These are phyloP conservation scores for Lindgomyces ingoldianus DNA, from an alignment of 495 filamentous ascomycete genomes.

Conservation along the genomic window DNA sequence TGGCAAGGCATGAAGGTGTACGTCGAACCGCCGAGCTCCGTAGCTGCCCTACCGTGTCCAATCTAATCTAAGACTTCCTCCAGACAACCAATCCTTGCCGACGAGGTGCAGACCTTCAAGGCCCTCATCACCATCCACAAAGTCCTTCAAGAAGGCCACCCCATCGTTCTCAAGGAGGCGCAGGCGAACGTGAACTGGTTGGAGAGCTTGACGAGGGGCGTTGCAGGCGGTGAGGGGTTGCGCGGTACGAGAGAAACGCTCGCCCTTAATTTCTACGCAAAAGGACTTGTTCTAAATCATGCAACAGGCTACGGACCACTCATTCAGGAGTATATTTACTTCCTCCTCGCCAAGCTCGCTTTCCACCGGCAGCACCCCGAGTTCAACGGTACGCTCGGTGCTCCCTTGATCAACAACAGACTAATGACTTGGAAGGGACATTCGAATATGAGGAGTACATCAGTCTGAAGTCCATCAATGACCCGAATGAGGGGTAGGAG, in stretches of 20 bases:
- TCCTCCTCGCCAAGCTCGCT: conserved; percentile 83
- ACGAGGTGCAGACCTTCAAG: conserved; percentile 66
- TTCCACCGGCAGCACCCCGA: conserved; percentile 97
- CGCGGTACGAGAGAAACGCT: conserved; percentile 53
- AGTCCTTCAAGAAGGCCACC: conserved; percentile 94
- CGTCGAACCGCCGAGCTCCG: conserved; percentile 34
- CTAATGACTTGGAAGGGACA: conserved; percentile 54
- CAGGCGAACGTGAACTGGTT: conserved; percentile 88
- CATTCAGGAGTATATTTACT: conserved; percentile 94
- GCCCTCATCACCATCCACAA: conserved; percentile 72
- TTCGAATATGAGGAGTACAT: conserved; percentile 99
- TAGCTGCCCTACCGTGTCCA: neutral
- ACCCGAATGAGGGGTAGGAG: conserved; percentile 86
- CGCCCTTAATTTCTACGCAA: neutral
- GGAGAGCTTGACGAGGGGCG: conserved; percentile 84
- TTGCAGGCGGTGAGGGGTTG: conserved; percentile 75
- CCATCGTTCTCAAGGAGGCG: conserved; percentile 80
- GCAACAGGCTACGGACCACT: conserved; percentile 78
- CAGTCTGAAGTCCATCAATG: conserved; percentile 95
- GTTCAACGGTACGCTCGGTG: conserved; percentile 74
- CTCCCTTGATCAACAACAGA: neutral
- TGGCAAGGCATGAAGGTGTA: conserved; percentile 99
- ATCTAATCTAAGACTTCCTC: conserved; percentile 10
- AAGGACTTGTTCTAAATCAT: conserved; percentile 6
- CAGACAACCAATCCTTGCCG: conserved; percentile 92